Base-by-base conservation (phyloP, 2,329 filamentous ascomycete species). In the Aspergillus costaricaensis region DNA sequence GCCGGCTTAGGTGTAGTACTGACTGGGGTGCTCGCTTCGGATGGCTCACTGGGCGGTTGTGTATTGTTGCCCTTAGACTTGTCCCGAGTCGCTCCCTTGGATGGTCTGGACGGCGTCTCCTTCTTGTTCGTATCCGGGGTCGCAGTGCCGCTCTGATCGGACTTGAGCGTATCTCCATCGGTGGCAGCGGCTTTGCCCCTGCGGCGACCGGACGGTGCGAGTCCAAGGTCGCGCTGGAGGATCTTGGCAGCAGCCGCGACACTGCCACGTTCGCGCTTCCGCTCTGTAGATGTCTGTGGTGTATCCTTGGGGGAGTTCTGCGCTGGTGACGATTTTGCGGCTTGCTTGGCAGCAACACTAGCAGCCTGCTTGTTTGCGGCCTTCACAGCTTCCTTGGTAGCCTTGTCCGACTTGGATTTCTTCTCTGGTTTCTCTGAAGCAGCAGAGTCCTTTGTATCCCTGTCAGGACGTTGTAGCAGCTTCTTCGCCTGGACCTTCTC, bases 351-450 rank as follows among this genome's bases (percentile, higher is more conserved):
- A 43, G 72, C 70, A 2, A 70, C 71, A 59, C 78, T 76, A 43
- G 76, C 69, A 17, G 76, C 67, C 61, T 65, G 55, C 73, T 81
- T 70, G 73, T 81, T 86, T 14, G 84, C 76, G 6, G 82, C 81
- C 67, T 87, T 88, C 53, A 85, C 81, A 15, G 85, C 82, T 62
- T 89, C 88, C 65, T 88, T 88, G 3, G 82, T 80, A 3, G 81
- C 79, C 73, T 86, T 91, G 30, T 89, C 86, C 2, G 75, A 66
- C 59, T 72, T 76, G 9, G 67, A 62, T 59, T 76, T 79, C 68
- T 76, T 78, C 43, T 77, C 74, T 44, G 62, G 61, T 65, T 79
- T 79, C 38, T 77, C 75, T 27, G 62, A 64, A 39, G 74, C 55
- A 19, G 70, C 55, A 2, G 70, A 60, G n/a, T 68, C 36, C 1